These are phyloP conservation scores for Pinus tabuliformis DNA, from an alignment of 75 land plant species.

Conservation along the genomic window DNA sequence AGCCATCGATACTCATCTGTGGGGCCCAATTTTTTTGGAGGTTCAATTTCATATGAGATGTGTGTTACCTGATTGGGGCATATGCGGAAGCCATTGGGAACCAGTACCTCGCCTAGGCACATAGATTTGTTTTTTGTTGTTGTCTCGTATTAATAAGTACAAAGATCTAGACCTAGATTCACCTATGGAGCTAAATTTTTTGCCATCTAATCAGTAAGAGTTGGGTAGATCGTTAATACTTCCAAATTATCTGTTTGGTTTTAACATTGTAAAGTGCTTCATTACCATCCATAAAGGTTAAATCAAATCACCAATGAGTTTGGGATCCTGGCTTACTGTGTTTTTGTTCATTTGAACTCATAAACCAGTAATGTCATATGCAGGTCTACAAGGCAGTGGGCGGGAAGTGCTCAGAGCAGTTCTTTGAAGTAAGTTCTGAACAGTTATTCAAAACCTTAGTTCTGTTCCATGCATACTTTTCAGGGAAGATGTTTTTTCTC, in stretches of 20 bases:
- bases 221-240: no score
- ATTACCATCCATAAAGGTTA: neutral
- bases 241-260: neutral
- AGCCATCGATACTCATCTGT: no score
- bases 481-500: neutral
- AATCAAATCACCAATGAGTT: neutral
- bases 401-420: conserved; percentile 61
- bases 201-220: no score
- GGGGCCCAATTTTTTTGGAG: no score
- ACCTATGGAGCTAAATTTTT: no score
- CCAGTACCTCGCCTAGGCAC: no score
- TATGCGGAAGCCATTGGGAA: no score
- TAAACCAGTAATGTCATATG: neutral
- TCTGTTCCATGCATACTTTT: conserved; percentile 5
- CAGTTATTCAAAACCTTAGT: neutral
- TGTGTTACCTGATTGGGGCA: no score
- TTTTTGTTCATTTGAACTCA: neutral
- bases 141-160: no score
- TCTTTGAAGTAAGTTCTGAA: conserved; percentile 52
- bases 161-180: no score
- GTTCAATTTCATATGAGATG: no score
- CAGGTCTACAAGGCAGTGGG: conserved; percentile 77
- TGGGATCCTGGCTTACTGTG: neutral
- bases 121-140: no score
- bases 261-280: neutral